phyloP scores from a whole-genome alignment of 2,329 filamentous ascomycete species.

The Mollisiaceae sp. region DNA sequence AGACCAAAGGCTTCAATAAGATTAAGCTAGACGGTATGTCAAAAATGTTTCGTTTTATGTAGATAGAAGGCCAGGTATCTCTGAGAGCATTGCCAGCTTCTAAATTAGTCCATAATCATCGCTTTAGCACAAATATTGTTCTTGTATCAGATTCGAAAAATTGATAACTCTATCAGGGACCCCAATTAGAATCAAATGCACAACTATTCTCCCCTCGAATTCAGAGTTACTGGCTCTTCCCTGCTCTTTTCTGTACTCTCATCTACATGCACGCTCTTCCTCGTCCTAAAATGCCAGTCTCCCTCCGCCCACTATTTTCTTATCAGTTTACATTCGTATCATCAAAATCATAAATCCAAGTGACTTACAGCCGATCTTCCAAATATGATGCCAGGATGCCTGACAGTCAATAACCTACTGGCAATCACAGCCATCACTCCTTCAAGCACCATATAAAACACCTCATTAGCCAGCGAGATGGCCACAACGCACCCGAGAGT shows the following conservation, averaged over 20 bases:
- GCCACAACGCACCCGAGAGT: slow-evolving; percentile 58
- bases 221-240: too few relatives aligned
- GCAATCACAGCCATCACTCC: slow-evolving; percentile 44
- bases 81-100: too few relatives aligned
- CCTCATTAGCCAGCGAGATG: slow-evolving; percentile 52
- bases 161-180: background rate
- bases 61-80: background rate
- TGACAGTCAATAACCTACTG: slow-evolving; percentile 36
- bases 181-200: background rate
- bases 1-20: background rate
- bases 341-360: background rate
- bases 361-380: background rate
- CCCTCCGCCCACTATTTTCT: slow-evolving; percentile 2
- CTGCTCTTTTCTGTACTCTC: slow-evolving; percentile 2
- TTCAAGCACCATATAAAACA: slow-evolving; percentile 52
- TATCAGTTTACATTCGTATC: background rate
- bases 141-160: too few relatives aligned
- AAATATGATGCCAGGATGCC: slow-evolving; percentile 38
- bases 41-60: background rate
- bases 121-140: too few relatives aligned
- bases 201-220: background rate
- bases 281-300: slow-evolving; percentile 8
- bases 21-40: background rate
- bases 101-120: too few relatives aligned
- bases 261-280: background rate